phyloP scores from a whole-genome alignment of 2,329 filamentous ascomycete species.

The Xylaria sp. region DNA sequence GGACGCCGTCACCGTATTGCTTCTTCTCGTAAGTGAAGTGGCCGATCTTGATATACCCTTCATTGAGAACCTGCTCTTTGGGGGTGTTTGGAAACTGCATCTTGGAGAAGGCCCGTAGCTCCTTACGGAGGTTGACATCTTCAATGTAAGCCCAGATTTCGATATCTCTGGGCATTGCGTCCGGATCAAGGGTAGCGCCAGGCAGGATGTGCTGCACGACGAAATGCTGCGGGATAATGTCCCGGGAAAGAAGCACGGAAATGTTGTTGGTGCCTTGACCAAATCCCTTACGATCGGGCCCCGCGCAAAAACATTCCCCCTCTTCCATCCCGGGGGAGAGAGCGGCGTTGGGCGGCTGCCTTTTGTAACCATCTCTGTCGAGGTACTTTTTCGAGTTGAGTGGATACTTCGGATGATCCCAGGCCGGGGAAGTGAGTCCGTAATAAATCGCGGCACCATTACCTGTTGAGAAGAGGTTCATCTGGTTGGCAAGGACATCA shows the following conservation, averaged over 20 bases:
- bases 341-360: constrained; percentile 46
- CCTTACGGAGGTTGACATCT: constrained; percentile 38
- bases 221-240: constrained; percentile 61
- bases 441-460: constrained; percentile 62
- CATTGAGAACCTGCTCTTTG: constrained; percentile 28
- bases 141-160: constrained; percentile 63
- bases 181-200: constrained; percentile 55
- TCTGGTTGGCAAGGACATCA: constrained; percentile 43
- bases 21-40: constrained; percentile 49
- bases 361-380: constrained; percentile 24
- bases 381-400: constrained; percentile 27
- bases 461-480: constrained; percentile 69
- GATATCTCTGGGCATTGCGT: constrained; percentile 59
- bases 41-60: constrained; percentile 52
- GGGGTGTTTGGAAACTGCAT: constrained; percentile 36
- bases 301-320: constrained; percentile 84
- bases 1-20: constrained; percentile 39
- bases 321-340: constrained; percentile 68
- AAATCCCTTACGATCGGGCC: constrained; percentile 37
- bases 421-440: constrained; percentile 55
- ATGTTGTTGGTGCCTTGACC: constrained; percentile 56
- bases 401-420: constrained; percentile 32
- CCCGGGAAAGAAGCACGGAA: constrained; percentile 53
- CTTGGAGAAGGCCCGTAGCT: constrained; percentile 40
- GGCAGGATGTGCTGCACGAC: constrained; percentile 67